Evolutionary conservation across 192 early-diverging fungal species (phyloP), one percentile per base, ranked within the genome.

Genomic region (Mortierella alpina): DNA sequence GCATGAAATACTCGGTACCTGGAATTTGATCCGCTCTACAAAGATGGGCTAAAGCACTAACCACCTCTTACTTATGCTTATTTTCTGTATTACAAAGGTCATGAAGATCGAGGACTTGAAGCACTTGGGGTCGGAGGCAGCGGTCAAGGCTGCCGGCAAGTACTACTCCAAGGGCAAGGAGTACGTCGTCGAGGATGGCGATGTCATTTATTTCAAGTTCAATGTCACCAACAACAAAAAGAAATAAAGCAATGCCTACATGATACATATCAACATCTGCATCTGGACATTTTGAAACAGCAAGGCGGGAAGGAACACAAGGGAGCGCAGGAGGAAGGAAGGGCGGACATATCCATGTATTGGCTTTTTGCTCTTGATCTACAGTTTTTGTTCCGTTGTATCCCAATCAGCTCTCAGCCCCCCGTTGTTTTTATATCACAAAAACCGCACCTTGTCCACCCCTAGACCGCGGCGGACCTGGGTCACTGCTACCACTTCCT

Each of bases 401-500:
- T 31, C 31, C 50, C 50, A 51, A 51, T 2, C 23, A 3, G 31
- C 31, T 31, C n/a, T 31, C 31, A 31, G 31, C 31, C 3, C 3
- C 31, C 23, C 17, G 10, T n/a, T 40, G 8, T 39, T 50, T 17
- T 13, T 54, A 9, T 22, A 50, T 47, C 82, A 85, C 63, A 85
- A 59, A 49, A 84, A 86, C 57, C 82, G 68, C 57, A 88, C 82
- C 70, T 90, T 87, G 75, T 94, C 93, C 51, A 92, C 89, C n/a
- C 93, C 92, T 48, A 91, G 82, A 75, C 90, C 91, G 68, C 92
- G 85, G 13, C 93, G 88, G 20, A 93, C 92, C 71, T 95, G 93
- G 46, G 97, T 84, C 14, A 94, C 84, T 17, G 95, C 93, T 10
- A 96, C 88, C 10, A 97, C 85, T 82, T 98, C 97, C 72, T 98